Conservation (phyloP, 345 rosid genomes). For the Eucalyptus guilfoylei region DNA sequence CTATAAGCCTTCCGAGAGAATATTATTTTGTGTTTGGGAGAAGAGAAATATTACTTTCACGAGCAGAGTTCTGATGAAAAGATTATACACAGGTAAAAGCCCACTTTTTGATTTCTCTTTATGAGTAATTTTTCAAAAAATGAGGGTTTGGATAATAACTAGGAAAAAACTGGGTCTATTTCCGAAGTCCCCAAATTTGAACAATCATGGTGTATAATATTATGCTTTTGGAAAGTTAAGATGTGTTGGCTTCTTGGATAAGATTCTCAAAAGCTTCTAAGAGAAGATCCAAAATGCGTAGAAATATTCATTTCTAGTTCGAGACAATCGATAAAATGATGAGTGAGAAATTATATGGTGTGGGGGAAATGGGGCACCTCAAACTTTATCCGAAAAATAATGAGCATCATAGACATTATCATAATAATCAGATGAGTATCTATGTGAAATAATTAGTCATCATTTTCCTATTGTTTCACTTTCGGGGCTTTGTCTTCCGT, state of each 20-base stretch:
- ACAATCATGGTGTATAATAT: not conserved
- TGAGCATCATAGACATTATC: constrained; percentile 35
- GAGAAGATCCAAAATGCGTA: not conserved
- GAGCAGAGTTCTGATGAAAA: not conserved
- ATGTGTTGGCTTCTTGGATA: not conserved
- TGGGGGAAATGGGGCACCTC: not conserved
- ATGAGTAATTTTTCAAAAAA: not conserved
- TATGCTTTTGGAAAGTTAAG: not conserved
- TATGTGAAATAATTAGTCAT: constrained; percentile 46
- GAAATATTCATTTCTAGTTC: not conserved
- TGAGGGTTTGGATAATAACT: not conserved
- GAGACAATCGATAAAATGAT: not conserved
- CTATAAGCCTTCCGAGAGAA: not conserved
- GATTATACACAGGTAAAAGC: not conserved
- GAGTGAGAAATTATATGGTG: not conserved
- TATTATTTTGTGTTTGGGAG: not conserved
- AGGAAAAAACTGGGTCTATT: not conserved
- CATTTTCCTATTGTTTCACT: constrained; percentile 25
- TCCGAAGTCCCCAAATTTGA: not conserved
- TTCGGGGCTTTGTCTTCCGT: constrained; percentile 3
- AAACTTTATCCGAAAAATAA: constrained; percentile 23
- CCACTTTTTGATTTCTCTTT: not conserved
- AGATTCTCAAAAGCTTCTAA: not conserved
- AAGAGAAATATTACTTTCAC: not conserved
- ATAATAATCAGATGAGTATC: constrained; percentile 40